phyloP scores from a whole-genome alignment of 139 green algal species.

The Micromonas pusilla region DNA sequence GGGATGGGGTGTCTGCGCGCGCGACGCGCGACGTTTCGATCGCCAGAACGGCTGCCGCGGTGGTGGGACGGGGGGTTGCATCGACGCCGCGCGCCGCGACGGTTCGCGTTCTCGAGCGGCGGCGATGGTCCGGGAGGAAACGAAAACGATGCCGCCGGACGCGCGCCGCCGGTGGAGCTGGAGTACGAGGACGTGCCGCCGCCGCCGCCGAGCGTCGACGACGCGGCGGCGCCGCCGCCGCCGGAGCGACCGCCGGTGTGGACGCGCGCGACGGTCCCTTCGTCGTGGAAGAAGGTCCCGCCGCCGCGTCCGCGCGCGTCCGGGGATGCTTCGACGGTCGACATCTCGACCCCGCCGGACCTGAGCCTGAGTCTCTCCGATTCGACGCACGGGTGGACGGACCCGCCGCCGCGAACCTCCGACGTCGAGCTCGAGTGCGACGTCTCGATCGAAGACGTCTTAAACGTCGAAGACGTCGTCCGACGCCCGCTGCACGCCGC shows the following conservation, averaged over 20 bases:
- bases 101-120: neutral
- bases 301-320: neutral
- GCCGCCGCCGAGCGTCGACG: neutral
- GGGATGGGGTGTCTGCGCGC: constrained; percentile 29
- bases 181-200: neutral
- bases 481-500: neutral
- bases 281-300: neutral
- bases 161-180: neutral
- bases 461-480: neutral
- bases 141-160: neutral
- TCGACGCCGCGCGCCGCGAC: neutral
- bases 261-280: neutral
- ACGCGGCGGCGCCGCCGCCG: neutral
- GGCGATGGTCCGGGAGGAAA: neutral
- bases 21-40: neutral
- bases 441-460: neutral
- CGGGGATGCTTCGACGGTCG: neutral
- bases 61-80: neutral
- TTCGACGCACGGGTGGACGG: neutral
- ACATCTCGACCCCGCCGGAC: no score
- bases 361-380: no score
- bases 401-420: neutral
- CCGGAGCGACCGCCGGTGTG: neutral
- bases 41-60: neutral
- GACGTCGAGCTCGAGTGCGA: neutral